These are phyloP conservation scores for Kodamaea lidongshanica DNA, from an alignment of 805 yeast genomes.

Conservation along the genomic window DNA sequence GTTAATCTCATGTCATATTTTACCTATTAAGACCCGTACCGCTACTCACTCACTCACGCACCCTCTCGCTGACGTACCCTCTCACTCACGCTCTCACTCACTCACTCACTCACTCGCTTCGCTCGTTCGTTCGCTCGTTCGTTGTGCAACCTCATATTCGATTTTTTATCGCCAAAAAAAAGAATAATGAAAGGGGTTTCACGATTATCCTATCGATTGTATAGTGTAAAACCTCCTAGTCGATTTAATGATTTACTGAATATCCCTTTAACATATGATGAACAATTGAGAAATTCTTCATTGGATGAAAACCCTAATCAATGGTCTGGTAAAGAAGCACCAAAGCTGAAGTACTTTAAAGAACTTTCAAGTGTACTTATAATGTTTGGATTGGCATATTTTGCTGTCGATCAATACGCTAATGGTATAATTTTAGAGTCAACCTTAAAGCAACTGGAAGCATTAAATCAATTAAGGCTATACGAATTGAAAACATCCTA, in stretches of 20 bases:
- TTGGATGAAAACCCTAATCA: background rate
- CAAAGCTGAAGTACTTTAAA: constrained; percentile 15
- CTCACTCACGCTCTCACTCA: too few species aligned
- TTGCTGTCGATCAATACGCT: constrained; percentile 48
- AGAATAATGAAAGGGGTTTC: background rate
- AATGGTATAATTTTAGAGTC: constrained; percentile 35
- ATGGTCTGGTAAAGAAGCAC: background rate
- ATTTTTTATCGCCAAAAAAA: too few species aligned
- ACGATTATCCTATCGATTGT: too few species aligned
- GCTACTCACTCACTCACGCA: too few species aligned
- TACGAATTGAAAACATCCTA: constrained; percentile 44
- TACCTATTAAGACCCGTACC: too few species aligned
- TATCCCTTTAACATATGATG: constrained; percentile 2
- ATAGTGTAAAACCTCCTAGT: constrained; percentile 3
- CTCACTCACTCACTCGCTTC: too few species aligned
- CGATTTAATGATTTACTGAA: constrained; percentile 5
- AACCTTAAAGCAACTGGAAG: constrained; percentile 28
- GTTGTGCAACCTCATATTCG: too few species aligned
- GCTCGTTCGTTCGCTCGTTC: too few species aligned
- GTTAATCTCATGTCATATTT: too few species aligned
- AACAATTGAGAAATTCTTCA: too few species aligned
- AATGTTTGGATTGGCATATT: constrained; percentile 38
- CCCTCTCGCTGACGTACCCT: too few species aligned
- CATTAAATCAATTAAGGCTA: constrained; percentile 32
- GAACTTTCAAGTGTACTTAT: constrained; percentile 41